Evolutionary conservation across 495 filamentous ascomycete genomes (phyloP).

Genomic region (Neurospora tetraspora): DNA sequence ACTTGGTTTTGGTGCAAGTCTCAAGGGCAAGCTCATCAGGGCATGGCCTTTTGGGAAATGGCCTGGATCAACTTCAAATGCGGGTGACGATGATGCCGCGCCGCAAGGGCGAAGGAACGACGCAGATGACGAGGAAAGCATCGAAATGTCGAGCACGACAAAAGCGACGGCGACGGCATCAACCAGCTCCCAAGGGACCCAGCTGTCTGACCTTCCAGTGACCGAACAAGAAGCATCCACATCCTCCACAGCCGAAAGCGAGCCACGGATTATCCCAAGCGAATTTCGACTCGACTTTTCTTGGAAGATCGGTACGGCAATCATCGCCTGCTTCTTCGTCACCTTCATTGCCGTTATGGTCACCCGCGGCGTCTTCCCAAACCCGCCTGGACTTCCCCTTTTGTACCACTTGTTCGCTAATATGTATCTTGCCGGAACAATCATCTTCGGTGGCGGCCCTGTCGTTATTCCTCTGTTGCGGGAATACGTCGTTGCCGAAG

Average conservation of each 20-base stretch:
- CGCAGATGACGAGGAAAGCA: constrained; percentile 1
- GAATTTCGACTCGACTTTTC: constrained; percentile 29
- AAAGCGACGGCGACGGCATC: not conserved
- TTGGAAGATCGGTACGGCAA: constrained; percentile 36
- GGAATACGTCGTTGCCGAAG: constrained; percentile 68
- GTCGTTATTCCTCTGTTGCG: constrained; percentile 76
- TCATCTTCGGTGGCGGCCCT: constrained; percentile 81
- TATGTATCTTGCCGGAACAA: constrained; percentile 79
- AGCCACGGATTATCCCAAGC: constrained; percentile 32
- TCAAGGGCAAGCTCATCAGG: not conserved
- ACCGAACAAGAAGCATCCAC: constrained; percentile 5
- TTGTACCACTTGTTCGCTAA: constrained; percentile 62
- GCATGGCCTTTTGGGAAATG: not conserved
- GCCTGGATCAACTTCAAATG: not conserved
- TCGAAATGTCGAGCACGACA: not conserved
- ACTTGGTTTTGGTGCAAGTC: not conserved
- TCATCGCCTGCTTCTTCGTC: constrained; percentile 45
- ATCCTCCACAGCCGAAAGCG: constrained; percentile 12
- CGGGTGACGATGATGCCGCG: not conserved
- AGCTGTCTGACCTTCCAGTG: constrained; percentile 6
- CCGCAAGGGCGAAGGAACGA: not conserved
- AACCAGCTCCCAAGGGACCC: not conserved
- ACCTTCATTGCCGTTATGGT: constrained; percentile 55
- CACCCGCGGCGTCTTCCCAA: constrained; percentile 38
- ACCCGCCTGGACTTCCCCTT: constrained; percentile 29